Evolutionary conservation across 768 basidiomycete species (phyloP).

Genomic region (Solioccasus polychromus): DNA sequence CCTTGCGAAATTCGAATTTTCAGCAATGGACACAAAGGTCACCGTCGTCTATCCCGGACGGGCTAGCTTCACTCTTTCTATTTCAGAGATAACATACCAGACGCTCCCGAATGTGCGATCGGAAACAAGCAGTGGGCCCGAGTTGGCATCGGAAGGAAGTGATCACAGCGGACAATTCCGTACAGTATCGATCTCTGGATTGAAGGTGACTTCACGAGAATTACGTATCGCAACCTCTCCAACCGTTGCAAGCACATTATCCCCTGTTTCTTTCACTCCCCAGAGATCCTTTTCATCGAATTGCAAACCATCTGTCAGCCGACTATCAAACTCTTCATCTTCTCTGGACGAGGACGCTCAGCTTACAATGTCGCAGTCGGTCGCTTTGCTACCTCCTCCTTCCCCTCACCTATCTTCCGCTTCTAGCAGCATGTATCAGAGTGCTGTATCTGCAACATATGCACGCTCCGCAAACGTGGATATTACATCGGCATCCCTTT

Average conservation of each 20-base stretch:
- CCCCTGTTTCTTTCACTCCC: constrained; percentile 26
- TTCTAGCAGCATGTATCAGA: constrained; percentile 74
- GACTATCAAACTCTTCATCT: constrained; percentile 49
- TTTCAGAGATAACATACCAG: constrained; percentile 58
- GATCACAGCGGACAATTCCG: constrained; percentile 33
- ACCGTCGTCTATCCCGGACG: constrained; percentile 65
- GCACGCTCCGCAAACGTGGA: background rate
- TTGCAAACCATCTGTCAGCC: constrained; percentile 1
- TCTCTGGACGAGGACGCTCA: constrained; percentile 66
- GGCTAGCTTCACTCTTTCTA: constrained; percentile 56
- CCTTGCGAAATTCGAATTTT: constrained; percentile 75
- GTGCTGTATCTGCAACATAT: constrained; percentile 50
- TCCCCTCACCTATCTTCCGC: constrained; percentile 47
- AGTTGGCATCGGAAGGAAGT: constrained; percentile 14
- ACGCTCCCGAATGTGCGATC: constrained; percentile 30
- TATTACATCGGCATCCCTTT: background rate
- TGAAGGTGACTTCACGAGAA: constrained; percentile 51
- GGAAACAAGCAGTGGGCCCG: constrained; percentile 27
- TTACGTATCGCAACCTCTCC: constrained; percentile 30
- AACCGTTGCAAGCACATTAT: constrained; percentile 20
- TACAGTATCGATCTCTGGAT: constrained; percentile 53
- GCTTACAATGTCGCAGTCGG: constrained; percentile 72
- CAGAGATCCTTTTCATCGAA: constrained; percentile 7
- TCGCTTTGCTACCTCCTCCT: constrained; percentile 56
- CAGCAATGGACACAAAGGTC: constrained; percentile 63